A percentile compares a stretch with the other conserved stretches of the same genome.
These are phyloP conservation scores for Hydnomerulius pinastri DNA, from an alignment of 768 basidiomycete species.

Conservation along the genomic window DNA sequence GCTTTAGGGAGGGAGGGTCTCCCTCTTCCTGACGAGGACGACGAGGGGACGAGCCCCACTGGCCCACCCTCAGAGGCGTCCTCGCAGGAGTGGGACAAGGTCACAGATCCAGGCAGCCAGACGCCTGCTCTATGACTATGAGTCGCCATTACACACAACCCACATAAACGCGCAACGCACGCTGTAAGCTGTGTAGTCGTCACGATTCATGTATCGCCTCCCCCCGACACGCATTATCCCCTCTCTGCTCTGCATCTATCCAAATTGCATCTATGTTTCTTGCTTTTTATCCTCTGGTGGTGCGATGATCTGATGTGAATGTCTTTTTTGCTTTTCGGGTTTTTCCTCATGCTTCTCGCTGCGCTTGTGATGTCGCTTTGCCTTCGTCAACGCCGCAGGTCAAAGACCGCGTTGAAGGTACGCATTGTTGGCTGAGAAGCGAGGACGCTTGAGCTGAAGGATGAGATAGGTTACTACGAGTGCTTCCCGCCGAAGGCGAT, in stretches of 20 bases:
- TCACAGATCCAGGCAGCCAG: conserved; percentile 73
- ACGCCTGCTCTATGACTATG: conserved; percentile 45
- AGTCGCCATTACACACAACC: conserved; percentile 27
- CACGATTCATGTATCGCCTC: conserved; percentile 26
- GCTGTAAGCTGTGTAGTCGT: conserved; percentile 33
- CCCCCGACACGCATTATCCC: conserved; percentile 11
- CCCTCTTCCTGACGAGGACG: conserved; percentile 47
- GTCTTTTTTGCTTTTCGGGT: conserved; percentile 34
- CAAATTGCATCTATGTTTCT: conserved; percentile 16
- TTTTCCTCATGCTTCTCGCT: conserved; percentile 12
- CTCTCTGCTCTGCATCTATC: conserved; percentile 16
- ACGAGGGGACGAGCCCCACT: conserved; percentile 59
- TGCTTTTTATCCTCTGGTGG: conserved; percentile 23
- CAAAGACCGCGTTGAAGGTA: conserved; percentile 73
- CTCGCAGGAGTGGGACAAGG: conserved; percentile 88
- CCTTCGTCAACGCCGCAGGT: conserved; percentile 46
- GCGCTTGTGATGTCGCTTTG: conserved; percentile 17
- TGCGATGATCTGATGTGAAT: conserved; percentile 63
- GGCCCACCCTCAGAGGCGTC: conserved; percentile 85
- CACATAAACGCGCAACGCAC: conserved; percentile 29
- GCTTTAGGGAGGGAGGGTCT: conserved; percentile 25
- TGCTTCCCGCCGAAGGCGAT: conserved; percentile 72
- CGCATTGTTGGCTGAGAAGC: conserved; percentile 36
- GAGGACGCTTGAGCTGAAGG: conserved; percentile 16
- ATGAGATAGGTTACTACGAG: conserved; percentile 67